phyloP scores from a whole-genome alignment of 1,139 yeast species.

The Starmera stellimalicola region DNA sequence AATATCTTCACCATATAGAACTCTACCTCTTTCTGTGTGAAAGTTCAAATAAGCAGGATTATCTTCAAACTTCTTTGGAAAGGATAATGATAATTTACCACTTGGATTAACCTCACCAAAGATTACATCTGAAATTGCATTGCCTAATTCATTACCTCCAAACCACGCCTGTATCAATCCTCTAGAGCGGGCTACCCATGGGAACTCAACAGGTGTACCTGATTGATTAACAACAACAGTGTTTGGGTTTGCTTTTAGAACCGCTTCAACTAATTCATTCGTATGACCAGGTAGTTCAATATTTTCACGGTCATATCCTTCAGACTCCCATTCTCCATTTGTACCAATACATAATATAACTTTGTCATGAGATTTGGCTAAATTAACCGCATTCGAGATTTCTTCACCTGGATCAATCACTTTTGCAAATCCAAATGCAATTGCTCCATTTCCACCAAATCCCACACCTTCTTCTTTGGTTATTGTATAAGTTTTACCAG shows the following conservation, averaged over 20 bases:
- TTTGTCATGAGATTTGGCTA: constrained; percentile 39
- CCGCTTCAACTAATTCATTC: constrained; percentile 35
- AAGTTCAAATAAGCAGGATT: constrained; percentile 43
- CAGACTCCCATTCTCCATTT: constrained; percentile 40
- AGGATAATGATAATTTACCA: constrained; percentile 53
- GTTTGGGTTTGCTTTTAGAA: constrained; percentile 39
- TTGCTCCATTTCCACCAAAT: constrained; percentile 35
- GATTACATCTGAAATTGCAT: constrained; percentile 46
- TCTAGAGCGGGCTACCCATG: constrained; percentile 40
- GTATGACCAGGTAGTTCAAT: constrained; percentile 38
- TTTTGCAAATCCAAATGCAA: constrained; percentile 25
- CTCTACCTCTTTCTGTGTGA: constrained; percentile 39
- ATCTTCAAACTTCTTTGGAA: constrained; percentile 37
- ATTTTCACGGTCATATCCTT: constrained; percentile 26
- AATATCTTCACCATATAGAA: constrained; percentile 39
- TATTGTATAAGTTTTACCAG: constrained; percentile 33
- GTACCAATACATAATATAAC: constrained; percentile 38
- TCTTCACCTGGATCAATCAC: constrained; percentile 23
- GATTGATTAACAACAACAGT: constrained; percentile 49
- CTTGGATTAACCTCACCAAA: constrained; percentile 60
- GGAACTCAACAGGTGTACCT: constrained; percentile 55
- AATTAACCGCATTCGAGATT: constrained; percentile 29
- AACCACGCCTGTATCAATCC: constrained; percentile 44
- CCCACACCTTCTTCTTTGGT: constrained; percentile 20
- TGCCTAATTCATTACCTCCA: constrained; percentile 39